Evolutionary conservation across 1,284 basidiomycete genomes (phyloP), one percentile per base, ranked within the genome.

Genomic region (Hortiboletus rubellus): DNA sequence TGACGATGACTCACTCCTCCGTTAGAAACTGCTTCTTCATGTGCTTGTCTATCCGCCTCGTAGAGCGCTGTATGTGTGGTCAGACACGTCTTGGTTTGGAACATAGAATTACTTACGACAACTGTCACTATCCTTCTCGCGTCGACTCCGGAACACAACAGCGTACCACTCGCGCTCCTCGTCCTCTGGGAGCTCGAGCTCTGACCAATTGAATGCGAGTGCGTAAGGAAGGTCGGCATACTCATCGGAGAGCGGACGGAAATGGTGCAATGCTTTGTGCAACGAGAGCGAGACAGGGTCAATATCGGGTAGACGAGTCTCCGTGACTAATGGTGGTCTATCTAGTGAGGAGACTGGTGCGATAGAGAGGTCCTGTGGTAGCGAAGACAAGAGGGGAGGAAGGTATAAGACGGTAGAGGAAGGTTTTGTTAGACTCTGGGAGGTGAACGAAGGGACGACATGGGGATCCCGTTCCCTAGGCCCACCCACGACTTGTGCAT

Each of bases 161-260:
- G 86, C 87, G 70, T 95, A 96, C 92, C 92, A 94, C 63, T 94
- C 91, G 51, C 91, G 76, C 63, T 90, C 88, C 43, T 90, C 82
- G 3, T 88, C 81, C 50, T 76, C 75, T 1, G 87, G 87, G 15
- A 93, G 77, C 5, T 71, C 66, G 2, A 97, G 76, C 46, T 89
- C 81, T n/a, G 73, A 65, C 93, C 93, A 97, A 70, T 96, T 96
- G 79, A 96, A 97, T 0, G 91, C 89, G 36, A 85, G 77, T 2
- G 76, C 73, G 66, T 95, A 96, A 5, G 84, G 77, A 4, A 72
- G 73, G 15, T 64, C 66, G 0, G 92, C 87, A 61, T 96, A 96
- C 38, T 85, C 71, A 0, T 73, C 67, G 1, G 82, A 80, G 5
- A 82, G 46, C 0, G 92, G 91, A 24, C 69, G 79, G 75, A 96